Percentiles rank a stretch among this genome's conserved stretches.
phyloP scores from a whole-genome alignment of 2,329 filamentous ascomycete species.

The Paecilomyces sp. region DNA sequence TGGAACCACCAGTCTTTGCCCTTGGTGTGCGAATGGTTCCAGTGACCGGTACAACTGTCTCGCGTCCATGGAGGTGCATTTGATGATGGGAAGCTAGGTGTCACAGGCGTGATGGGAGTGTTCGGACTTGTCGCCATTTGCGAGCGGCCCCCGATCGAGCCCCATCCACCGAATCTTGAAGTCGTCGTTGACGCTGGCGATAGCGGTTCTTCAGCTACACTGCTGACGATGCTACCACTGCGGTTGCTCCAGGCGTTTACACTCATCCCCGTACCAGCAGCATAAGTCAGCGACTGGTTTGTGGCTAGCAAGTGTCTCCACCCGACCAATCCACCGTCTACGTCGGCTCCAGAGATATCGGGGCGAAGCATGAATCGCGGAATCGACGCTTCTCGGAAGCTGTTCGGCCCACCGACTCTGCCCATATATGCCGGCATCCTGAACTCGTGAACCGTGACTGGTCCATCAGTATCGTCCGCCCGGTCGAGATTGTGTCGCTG shows the following conservation, averaged over 20 bases:
- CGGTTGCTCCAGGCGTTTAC: conserved; percentile 24
- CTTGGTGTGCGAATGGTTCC: conserved; percentile 32
- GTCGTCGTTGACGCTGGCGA: conserved; percentile 23
- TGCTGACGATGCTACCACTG: conserved; percentile 11
- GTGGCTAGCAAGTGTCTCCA: conserved; percentile 38
- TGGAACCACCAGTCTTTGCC: conserved; percentile 41
- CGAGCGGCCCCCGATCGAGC: conserved; percentile 25
- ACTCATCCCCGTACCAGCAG: conserved; percentile 25
- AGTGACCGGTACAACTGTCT: conserved; percentile 37
- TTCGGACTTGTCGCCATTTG: conserved; percentile 19
- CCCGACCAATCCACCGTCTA: conserved; percentile 36
- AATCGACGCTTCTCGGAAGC: conserved; percentile 20
- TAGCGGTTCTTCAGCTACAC: conserved; percentile 19
- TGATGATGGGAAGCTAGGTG: conserved; percentile 19
- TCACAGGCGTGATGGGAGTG: conserved; percentile 24
- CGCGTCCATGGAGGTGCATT: conserved; percentile 30
- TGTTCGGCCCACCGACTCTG: conserved; percentile 20
- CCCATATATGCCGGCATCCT: conserved; percentile 37
- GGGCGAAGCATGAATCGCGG: conserved; percentile 35
- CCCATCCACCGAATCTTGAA: conserved; percentile 26
- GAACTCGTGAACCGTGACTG: conserved; percentile 33
- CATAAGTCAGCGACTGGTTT: conserved; percentile 32
- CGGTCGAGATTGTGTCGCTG: conserved; percentile 15
- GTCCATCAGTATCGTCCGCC: conserved; percentile 15
- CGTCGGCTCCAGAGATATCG: conserved; percentile 35